Percentiles rank a stretch among this genome's conserved stretches.
Evolutionary conservation across 768 basidiomycete genomes (phyloP).

Genomic region (Neoboletus subvelutipes): DNA sequence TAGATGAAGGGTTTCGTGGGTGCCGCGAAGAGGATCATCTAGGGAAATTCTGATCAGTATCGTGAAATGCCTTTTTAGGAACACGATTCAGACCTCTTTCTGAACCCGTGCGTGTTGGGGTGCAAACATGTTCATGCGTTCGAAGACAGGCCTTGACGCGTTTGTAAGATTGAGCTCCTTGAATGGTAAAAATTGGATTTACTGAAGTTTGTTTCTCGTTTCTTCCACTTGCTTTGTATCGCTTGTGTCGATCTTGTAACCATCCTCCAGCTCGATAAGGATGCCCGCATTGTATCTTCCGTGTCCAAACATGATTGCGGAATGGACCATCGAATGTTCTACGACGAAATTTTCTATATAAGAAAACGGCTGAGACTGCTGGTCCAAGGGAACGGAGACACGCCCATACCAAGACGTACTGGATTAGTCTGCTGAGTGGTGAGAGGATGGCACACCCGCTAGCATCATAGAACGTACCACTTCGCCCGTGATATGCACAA

Average conservation of each 20-base stretch:
- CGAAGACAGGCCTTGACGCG: constrained; percentile 7
- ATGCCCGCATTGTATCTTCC: constrained; percentile 19
- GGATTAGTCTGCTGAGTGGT: constrained; percentile 15
- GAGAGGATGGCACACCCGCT: background rate
- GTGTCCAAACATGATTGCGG: constrained; percentile 24
- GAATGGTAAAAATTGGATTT: background rate
- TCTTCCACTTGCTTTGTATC: constrained; percentile 13
- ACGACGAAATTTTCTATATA: constrained; percentile 13
- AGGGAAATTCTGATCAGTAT: background rate
- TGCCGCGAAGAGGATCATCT: constrained; percentile 20
- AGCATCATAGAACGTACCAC: constrained; percentile 8
- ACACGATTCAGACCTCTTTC: constrained; percentile 15
- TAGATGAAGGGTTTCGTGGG: constrained; percentile 14
- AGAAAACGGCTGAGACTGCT: background rate
- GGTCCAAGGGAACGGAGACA: background rate
- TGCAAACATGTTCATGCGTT: constrained; percentile 23
- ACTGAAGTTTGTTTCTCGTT: constrained; percentile 17
- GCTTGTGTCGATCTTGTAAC: constrained; percentile 6
- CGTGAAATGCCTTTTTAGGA: background rate
- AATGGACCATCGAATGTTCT: constrained; percentile 16
- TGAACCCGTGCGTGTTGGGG: constrained; percentile 22
- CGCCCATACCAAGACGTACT: constrained; percentile 14
- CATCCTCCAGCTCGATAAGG: constrained; percentile 16
- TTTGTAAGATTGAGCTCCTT: constrained; percentile 2
- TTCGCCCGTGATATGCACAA: constrained; percentile 19